phyloP scores from a whole-genome alignment of 202 grass and related monocot genomes.

The Sporobolus alterniflorus region DNA sequence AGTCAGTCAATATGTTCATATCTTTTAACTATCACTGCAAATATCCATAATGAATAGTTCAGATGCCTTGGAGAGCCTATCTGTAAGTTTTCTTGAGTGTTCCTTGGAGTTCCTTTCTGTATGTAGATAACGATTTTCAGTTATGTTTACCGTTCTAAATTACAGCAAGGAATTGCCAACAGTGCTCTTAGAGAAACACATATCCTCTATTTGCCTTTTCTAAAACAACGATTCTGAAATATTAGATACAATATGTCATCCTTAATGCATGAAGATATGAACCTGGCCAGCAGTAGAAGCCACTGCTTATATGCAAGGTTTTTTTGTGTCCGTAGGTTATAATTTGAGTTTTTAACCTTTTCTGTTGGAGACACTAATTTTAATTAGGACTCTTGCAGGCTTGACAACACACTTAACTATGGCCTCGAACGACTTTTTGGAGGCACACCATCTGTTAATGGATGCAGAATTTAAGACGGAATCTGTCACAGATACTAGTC shows the following conservation, averaged over 20 bases:
- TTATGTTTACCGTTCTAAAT: conserved; percentile 29
- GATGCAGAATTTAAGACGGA: no score
- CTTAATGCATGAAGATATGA: conserved; percentile 75
- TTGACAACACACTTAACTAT: no score
- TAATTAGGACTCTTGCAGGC: no score
- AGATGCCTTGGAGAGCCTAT: conserved; percentile 69
- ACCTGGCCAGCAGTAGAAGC: conserved; percentile 90
- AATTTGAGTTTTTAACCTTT: no score
- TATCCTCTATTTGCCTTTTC: conserved; percentile 45
- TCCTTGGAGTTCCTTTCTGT: conserved; percentile 26
- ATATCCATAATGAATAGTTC: conserved; percentile 61
- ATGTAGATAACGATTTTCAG: conserved; percentile 26
- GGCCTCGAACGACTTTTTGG: no score
- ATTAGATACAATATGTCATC: conserved; percentile 23
- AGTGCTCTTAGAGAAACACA: conserved; percentile 94
- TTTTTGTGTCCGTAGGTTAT: no score
- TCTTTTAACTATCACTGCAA: conserved; percentile 35
- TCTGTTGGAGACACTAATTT: no score
- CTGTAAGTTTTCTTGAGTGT: conserved; percentile 61
- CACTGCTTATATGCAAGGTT: conserved; percentile 94
- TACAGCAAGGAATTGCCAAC: conserved; percentile 90
- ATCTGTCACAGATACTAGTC: no score
- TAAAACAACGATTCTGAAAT: conserved; percentile 38
- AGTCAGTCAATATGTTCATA: conserved; percentile 4
- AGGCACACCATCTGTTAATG: no score